Conservation (phyloP, 2,329 filamentous ascomycete species). For the Colletotrichum melonis region DNA sequence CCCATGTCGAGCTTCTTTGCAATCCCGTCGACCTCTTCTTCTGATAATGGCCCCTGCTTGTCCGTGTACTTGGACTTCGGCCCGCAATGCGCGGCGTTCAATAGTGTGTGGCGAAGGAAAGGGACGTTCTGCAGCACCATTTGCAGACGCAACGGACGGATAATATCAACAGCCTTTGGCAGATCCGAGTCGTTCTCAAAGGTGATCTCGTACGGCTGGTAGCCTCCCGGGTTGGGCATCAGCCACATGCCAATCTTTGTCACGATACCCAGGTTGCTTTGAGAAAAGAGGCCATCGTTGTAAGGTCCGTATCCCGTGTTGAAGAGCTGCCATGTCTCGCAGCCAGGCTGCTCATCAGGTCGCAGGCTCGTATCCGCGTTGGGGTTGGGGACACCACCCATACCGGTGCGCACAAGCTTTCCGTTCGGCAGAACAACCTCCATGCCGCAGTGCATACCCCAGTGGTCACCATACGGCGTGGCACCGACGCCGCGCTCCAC, state of each 20-base stretch:
- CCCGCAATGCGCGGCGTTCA: constrained; percentile 51
- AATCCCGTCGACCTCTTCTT: constrained; percentile 53
- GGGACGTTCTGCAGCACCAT: constrained; percentile 61
- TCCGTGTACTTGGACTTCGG: constrained; percentile 44
- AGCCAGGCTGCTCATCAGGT: constrained; percentile 43
- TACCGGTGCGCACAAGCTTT: constrained; percentile 54
- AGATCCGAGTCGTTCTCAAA: constrained; percentile 41
- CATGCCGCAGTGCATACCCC: constrained; percentile 52
- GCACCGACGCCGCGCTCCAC: constrained; percentile 59
- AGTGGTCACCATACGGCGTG: constrained; percentile 58
- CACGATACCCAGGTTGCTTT: constrained; percentile 62
- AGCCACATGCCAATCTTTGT: constrained; percentile 64
- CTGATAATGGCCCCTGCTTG: constrained; percentile 46
- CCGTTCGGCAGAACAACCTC: constrained; percentile 57
- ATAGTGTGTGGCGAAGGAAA: constrained; percentile 55
- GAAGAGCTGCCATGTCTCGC: constrained; percentile 55
- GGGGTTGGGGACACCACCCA: constrained; percentile 43
- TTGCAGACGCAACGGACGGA: constrained; percentile 49
- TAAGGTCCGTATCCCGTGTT: constrained; percentile 53
- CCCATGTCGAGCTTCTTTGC: constrained; percentile 53
- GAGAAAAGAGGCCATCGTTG: constrained; percentile 57
- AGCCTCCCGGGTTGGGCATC: constrained; percentile 63
- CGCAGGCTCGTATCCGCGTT: constrained; percentile 20
- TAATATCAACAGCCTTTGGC: constrained; percentile 44
- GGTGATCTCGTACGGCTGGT: constrained; percentile 45